These are phyloP conservation scores for Neohortaea acidophila DNA, from an alignment of 495 filamentous ascomycete species.

Conservation along the genomic window DNA sequence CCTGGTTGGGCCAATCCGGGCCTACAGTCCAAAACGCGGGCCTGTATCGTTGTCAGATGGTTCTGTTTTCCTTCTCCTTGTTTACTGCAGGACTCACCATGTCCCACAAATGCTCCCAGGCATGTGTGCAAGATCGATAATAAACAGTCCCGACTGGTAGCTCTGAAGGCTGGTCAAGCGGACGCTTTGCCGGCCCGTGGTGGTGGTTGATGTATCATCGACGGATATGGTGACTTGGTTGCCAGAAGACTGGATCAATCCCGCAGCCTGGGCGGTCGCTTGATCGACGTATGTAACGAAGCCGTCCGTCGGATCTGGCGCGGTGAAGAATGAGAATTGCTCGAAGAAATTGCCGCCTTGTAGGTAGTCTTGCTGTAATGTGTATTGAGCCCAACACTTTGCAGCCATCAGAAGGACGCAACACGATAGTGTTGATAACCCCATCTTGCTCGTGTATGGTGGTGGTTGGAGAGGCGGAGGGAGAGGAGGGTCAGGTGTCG, in stretches of 20 bases:
- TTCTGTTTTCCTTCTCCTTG: no score
- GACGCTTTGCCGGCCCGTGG: conserved; percentile 25
- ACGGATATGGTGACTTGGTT: conserved; percentile 19
- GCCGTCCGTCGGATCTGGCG: conserved; percentile 20
- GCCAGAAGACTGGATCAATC: conserved; percentile 19
- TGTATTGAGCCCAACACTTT: conserved; percentile 15
- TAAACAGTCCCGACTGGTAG: conserved; percentile 24
- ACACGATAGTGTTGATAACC: no score
- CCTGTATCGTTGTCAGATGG: not conserved
- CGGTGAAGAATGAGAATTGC: conserved; percentile 14
- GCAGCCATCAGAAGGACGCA: no score
- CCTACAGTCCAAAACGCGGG: conserved; percentile 30
- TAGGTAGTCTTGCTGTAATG: conserved; percentile 18
- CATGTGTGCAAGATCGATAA: conserved; percentile 29
- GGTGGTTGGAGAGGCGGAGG: no score
- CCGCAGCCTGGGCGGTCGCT: conserved; percentile 15
- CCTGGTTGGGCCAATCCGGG: conserved; percentile 25
- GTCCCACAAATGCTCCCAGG: conserved; percentile 27
- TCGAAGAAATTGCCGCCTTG: conserved; percentile 15
- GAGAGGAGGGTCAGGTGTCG: no score
- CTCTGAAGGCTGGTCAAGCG: conserved; percentile 27
- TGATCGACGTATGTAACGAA: conserved; percentile 26
- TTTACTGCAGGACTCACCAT: conserved; percentile 13
- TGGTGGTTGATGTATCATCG: conserved; percentile 20
- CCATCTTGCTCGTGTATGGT: no score